Evolutionary conservation across 2,329 filamentous ascomycete genomes (phyloP).

Genomic region (Colletotrichum incanum): DNA sequence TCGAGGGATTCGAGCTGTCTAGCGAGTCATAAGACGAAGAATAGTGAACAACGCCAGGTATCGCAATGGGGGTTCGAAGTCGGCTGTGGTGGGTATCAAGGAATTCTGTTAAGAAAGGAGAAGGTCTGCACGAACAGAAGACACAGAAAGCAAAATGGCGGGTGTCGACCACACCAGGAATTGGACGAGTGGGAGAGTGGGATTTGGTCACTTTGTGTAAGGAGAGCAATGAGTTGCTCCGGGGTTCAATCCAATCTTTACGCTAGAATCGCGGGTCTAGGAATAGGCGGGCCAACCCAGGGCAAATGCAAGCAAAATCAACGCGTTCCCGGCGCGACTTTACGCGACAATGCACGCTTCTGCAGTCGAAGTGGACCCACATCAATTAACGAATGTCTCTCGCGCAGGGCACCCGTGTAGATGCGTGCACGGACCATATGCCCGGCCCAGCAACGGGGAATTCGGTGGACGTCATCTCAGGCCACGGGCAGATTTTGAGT

Average conservation of each 20-base stretch:
- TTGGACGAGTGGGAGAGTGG: conserved; percentile 38
- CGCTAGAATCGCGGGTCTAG: conserved; percentile 28
- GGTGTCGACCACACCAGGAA: conserved; percentile 30
- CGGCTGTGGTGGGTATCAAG: conserved; percentile 38
- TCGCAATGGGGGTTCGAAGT: not conserved
- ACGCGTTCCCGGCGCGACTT: conserved; percentile 43
- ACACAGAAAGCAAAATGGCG: conserved; percentile 13
- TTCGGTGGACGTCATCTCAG: conserved; percentile 45
- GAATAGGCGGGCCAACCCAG: conserved; percentile 19
- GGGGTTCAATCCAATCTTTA: conserved; percentile 31
- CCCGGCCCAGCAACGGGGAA: conserved; percentile 37
- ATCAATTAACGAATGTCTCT: conserved; percentile 42
- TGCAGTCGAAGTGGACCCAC: conserved; percentile 7
- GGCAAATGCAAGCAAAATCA: conserved; percentile 11
- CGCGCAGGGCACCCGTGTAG: conserved; percentile 12
- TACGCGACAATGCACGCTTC: conserved; percentile 42
- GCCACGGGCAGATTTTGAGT: conserved; percentile 41
- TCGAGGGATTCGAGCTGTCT: conserved; percentile 14
- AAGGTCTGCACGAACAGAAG: conserved; percentile 19
- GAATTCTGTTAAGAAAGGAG: conserved; percentile 1
- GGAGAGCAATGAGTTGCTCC: conserved; percentile 3
- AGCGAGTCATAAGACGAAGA: conserved; percentile 16
- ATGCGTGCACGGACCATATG: conserved; percentile 35
- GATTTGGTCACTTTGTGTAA: conserved; percentile 33
- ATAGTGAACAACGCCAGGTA: not conserved